Evolutionary conservation across 2,329 filamentous ascomycete species (phyloP).

Genomic region (Harringtonia aguacate): DNA sequence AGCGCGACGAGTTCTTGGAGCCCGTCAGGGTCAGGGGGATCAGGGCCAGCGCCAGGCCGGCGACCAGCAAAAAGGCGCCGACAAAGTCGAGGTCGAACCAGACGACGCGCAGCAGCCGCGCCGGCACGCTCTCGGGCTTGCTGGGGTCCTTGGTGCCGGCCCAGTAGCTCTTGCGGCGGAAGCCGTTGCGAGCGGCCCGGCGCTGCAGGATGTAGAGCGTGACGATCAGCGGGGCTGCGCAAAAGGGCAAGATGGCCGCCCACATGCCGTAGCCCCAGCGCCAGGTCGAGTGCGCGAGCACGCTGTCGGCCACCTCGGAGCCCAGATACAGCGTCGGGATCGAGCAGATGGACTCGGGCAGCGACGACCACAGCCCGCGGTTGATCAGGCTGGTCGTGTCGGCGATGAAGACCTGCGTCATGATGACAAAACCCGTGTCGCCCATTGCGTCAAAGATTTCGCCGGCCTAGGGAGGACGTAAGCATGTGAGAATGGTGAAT

Average conservation of each 20-base stretch:
- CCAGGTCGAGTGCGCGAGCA: slow-evolving; percentile 41
- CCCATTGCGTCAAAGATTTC: slow-evolving; percentile 52
- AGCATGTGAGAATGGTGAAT: too few species aligned
- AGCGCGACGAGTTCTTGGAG: slow-evolving; percentile 19
- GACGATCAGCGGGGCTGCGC: slow-evolving; percentile 40
- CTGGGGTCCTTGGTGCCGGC: neutral
- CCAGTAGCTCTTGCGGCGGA: slow-evolving; percentile 2
- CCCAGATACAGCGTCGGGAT: slow-evolving; percentile 22
- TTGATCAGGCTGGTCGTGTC: slow-evolving; percentile 51
- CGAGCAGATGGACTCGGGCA: slow-evolving; percentile 35
- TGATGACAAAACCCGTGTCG: slow-evolving; percentile 21
- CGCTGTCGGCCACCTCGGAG: slow-evolving; percentile 30
- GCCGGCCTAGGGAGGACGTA: neutral
- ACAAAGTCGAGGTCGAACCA: slow-evolving; percentile 23
- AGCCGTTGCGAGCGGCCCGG: slow-evolving; percentile 4
- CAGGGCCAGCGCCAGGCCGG: neutral
- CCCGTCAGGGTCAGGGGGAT: slow-evolving; percentile 23
- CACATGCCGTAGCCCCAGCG: slow-evolving; percentile 55
- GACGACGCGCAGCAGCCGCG: slow-evolving; percentile 7
- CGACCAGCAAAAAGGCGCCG: slow-evolving; percentile 17
- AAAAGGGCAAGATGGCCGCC: slow-evolving; percentile 46
- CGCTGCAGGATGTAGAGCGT: slow-evolving; percentile 14
- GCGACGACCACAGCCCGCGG: slow-evolving; percentile 47
- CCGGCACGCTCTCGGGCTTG: neutral
- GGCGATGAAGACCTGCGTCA: slow-evolving; percentile 42